These are phyloP conservation scores for Russula sp. DNA, from an alignment of 768 basidiomycete species.

Conservation along the genomic window DNA sequence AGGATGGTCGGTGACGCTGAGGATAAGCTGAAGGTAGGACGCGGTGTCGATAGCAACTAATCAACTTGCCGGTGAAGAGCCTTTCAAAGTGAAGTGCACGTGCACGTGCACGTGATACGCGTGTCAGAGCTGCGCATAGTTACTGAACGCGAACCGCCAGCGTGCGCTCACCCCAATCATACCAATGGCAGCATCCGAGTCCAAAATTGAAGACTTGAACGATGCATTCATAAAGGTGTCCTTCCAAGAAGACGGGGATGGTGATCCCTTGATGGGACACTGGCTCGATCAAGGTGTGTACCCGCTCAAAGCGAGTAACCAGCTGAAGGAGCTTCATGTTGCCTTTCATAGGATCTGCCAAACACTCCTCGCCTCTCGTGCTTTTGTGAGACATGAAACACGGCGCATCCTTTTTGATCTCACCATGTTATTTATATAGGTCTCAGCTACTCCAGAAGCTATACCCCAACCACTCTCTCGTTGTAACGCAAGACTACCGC, in stretches of 20 bases:
- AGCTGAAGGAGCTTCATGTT: background rate
- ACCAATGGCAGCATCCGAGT: background rate
- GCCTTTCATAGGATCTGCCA: slow-evolving; percentile 43
- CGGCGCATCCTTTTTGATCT: background rate
- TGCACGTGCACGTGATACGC: background rate
- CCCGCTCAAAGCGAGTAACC: background rate
- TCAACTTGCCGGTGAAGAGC: too few relatives aligned
- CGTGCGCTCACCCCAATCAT: too few relatives aligned
- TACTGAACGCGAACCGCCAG: too few relatives aligned
- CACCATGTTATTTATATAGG: slow-evolving; percentile 29
- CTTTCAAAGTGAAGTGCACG: too few relatives aligned
- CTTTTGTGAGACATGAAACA: slow-evolving; percentile 17
- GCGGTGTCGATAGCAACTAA: too few relatives aligned
- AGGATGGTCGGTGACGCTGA: background rate
- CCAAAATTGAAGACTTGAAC: slow-evolving; percentile 25
- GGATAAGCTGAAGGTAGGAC: background rate
- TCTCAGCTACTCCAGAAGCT: slow-evolving; percentile 44
- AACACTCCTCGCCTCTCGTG: slow-evolving; percentile 40
- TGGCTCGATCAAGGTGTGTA: slow-evolving; percentile 49
- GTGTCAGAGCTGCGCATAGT: background rate
- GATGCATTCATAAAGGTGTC: slow-evolving; percentile 45
- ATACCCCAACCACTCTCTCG: slow-evolving; percentile 57
- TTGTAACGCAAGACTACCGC: slow-evolving; percentile 43
- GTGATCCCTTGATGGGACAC: slow-evolving; percentile 40
- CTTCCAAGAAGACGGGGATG: slow-evolving; percentile 32